These are phyloP conservation scores for Claviceps pusilla DNA, from an alignment of 2,329 filamentous ascomycete species.

Conservation along the genomic window DNA sequence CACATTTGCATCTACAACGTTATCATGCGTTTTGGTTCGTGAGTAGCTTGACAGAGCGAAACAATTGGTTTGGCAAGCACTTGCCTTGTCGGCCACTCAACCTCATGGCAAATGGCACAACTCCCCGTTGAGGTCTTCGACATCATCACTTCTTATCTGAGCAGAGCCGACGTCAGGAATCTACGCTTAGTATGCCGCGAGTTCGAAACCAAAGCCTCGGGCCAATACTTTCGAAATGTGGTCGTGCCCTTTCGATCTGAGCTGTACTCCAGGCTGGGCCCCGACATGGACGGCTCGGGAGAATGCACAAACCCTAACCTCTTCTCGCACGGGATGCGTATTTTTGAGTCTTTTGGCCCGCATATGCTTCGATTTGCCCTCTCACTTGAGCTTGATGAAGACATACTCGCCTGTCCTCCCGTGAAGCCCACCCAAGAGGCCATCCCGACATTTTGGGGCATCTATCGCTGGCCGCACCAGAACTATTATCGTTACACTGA, in stretches of 20 bases:
- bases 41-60: neutral
- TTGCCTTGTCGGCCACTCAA: neutral
- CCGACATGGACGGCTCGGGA: slow-evolving; percentile 10
- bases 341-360: slow-evolving; percentile 45
- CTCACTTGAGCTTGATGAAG: slow-evolving; percentile 51
- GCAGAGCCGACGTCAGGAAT: slow-evolving; percentile 41
- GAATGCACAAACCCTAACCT: slow-evolving; percentile 10
- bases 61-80: neutral
- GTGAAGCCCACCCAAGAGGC: slow-evolving; percentile 40
- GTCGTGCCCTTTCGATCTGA: slow-evolving; percentile 52
- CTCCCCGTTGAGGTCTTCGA: slow-evolving; percentile 50
- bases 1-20: neutral
- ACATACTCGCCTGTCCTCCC: slow-evolving; percentile 32
- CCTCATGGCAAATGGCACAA: slow-evolving; percentile 17
- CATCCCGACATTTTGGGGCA: slow-evolving; percentile 45
- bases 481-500: slow-evolving; percentile 44
- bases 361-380: slow-evolving; percentile 51
- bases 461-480: slow-evolving; percentile 48
- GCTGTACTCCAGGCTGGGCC: slow-evolving; percentile 32
- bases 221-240: slow-evolving; percentile 44
- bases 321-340: slow-evolving; percentile 37
- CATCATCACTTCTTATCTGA: slow-evolving; percentile 37
- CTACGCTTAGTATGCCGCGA: slow-evolving; percentile 47
- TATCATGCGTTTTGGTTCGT: neutral
- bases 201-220: slow-evolving; percentile 40